These are phyloP conservation scores for Massariosphaeria phaeospora DNA, from an alignment of 495 filamentous ascomycete species.

Conservation along the genomic window DNA sequence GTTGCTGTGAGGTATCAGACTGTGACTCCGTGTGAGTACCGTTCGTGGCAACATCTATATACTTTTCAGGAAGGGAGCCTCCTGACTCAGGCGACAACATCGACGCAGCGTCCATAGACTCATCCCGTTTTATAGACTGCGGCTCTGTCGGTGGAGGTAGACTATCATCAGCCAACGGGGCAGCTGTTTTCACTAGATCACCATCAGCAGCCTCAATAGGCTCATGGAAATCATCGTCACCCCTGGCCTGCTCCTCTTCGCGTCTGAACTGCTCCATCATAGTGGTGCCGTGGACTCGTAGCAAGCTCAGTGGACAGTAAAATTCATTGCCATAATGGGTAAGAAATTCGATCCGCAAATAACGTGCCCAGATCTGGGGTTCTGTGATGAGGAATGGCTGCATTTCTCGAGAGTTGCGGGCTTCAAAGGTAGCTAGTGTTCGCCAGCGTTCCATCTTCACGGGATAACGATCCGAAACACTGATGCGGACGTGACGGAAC, in stretches of 20 bases:
- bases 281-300: constrained; percentile 89
- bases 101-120: background rate
- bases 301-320: constrained; percentile 86
- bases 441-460: constrained; percentile 91
- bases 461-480: constrained; percentile 88
- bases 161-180: constrained; percentile 21
- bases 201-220: constrained; percentile 43
- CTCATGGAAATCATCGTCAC: constrained; percentile 52
- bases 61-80: background rate
- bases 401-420: constrained; percentile 83
- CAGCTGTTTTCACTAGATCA: constrained; percentile 24
- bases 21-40: background rate
- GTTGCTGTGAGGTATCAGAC: background rate
- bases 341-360: constrained; percentile 84
- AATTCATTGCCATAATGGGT: constrained; percentile 94
- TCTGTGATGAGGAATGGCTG: constrained; percentile 91
- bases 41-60: background rate
- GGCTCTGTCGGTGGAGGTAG: background rate
- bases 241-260: constrained; percentile 60
- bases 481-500: constrained; percentile 82
- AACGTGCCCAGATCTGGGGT: constrained; percentile 91
- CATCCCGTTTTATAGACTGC: background rate
- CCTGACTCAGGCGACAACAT: too few relatives aligned
- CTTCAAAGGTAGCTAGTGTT: constrained; percentile 80
- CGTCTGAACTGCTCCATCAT: constrained; percentile 92